Evolutionary conservation across 2,329 filamentous ascomycete genomes (phyloP).

Genomic region (Cercospora zeina): DNA sequence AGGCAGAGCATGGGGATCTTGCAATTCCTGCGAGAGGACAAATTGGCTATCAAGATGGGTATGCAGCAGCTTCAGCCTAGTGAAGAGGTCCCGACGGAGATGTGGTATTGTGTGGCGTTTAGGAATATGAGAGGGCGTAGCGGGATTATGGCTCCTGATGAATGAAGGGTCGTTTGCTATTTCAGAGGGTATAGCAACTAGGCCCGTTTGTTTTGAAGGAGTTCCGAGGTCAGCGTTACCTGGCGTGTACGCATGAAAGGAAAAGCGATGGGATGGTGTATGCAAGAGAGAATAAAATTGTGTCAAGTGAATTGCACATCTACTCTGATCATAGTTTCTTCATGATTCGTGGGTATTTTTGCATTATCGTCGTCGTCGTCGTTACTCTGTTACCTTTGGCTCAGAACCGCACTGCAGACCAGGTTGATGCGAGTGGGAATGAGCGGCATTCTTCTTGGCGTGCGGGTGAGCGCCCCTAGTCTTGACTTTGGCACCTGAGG

Average conservation of each 20-base stretch:
- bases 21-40: constrained; percentile 10
- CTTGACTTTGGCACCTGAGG: constrained; percentile 20
- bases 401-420: constrained; percentile 19
- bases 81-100: not conserved
- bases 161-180: not conserved
- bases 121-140: constrained; percentile 12
- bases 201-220: not conserved
- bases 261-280: not conserved
- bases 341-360: not conserved
- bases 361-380: not conserved
- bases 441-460: constrained; percentile 19
- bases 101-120: constrained; percentile 14
- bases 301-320: not conserved
- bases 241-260: not conserved
- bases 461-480: constrained; percentile 21
- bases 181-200: not conserved
- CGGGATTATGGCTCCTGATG: constrained; percentile 9
- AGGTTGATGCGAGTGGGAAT: constrained; percentile 18
- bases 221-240: not conserved
- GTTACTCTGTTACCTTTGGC: constrained; percentile 10
- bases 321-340: not conserved
- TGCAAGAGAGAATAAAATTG: not conserved
- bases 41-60: not conserved
- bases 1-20: constrained; percentile 13
- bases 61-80: not conserved